phyloP scores from a whole-genome alignment of 176 grass and related monocot genomes.

The Eleusine indica region DNA sequence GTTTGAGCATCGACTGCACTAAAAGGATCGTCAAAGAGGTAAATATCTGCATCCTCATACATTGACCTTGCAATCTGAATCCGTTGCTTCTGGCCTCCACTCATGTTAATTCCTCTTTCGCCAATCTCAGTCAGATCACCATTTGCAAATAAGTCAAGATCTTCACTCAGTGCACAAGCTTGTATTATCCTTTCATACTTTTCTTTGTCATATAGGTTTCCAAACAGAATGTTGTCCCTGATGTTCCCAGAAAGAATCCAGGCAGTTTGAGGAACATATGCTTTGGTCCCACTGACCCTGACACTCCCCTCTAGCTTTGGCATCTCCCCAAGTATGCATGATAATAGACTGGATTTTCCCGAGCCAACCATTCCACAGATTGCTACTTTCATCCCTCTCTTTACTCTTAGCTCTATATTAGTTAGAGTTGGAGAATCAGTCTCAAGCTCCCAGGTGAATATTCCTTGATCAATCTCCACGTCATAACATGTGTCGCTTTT shows the following conservation, averaged over 20 bases:
- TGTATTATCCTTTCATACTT: slow-evolving; percentile 82
- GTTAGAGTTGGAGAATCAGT: slow-evolving; percentile 62
- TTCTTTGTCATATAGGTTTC: slow-evolving; percentile 66
- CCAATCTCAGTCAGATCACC: slow-evolving; percentile 98
- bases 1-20: slow-evolving; percentile 91
- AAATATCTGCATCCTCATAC: slow-evolving; percentile 84
- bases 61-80: slow-evolving; percentile 89
- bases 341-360: slow-evolving; percentile 92
- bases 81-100: slow-evolving; percentile 93
- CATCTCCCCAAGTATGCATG: slow-evolving; percentile 95
- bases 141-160: slow-evolving; percentile 87
- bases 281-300: slow-evolving; percentile 78
- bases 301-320: slow-evolving; percentile 69
- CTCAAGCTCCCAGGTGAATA: slow-evolving; percentile 80
- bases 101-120: slow-evolving; percentile 99
- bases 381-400: slow-evolving; percentile 88
- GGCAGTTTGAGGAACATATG: slow-evolving; percentile 93
- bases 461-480: slow-evolving; percentile 72
- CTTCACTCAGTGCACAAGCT: slow-evolving; percentile 75
- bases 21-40: slow-evolving; percentile 94
- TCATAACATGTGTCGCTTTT: slow-evolving; percentile 55
- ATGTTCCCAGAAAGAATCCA: slow-evolving; percentile 97
- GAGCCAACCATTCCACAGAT: slow-evolving; percentile 92
- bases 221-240: slow-evolving; percentile 94
- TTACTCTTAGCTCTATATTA: slow-evolving; percentile 72